A percentile compares a stretch with the other conserved stretches of the same genome.
These are phyloP conservation scores for Gnomoniopsis smithogilvyi DNA, from an alignment of 2,329 filamentous ascomycete genomes.

Conservation along the genomic window DNA sequence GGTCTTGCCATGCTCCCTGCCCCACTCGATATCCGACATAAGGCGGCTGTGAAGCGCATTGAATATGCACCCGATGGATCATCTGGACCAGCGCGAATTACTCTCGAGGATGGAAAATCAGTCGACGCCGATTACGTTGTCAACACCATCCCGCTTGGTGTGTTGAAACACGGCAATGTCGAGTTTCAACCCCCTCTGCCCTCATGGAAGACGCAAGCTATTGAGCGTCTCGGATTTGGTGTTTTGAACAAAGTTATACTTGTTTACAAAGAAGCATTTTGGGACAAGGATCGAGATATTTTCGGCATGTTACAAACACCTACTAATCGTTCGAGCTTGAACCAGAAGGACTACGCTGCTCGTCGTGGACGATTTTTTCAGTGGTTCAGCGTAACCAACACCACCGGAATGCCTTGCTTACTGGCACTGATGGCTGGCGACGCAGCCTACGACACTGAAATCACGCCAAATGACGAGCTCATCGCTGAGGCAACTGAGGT, in stretches of 20 bases:
- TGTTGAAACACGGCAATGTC: slow-evolving; percentile 79
- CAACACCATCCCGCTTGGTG: slow-evolving; percentile 84
- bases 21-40: slow-evolving; percentile 73
- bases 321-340: slow-evolving; percentile 63
- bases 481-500: slow-evolving; percentile 77
- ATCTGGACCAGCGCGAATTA: slow-evolving; percentile 54
- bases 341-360: slow-evolving; percentile 74
- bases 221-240: slow-evolving; percentile 84
- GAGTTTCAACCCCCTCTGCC: slow-evolving; percentile 91
- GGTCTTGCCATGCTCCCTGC: slow-evolving; percentile 76
- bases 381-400: slow-evolving; percentile 94
- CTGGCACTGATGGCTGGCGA: slow-evolving; percentile 95
- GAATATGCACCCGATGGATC: slow-evolving; percentile 52
- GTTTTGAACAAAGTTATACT: slow-evolving; percentile 93
- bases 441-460: slow-evolving; percentile 84
- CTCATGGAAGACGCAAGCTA: slow-evolving; percentile 76
- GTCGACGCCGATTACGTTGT: slow-evolving; percentile 90
- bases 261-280: slow-evolving; percentile 86
- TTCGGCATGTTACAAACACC: slow-evolving; percentile 86
- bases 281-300: slow-evolving; percentile 86
- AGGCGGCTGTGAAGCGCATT: slow-evolving; percentile 70
- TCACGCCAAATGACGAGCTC: slow-evolving; percentile 69
- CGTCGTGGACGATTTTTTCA: slow-evolving; percentile 92
- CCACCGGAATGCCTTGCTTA: slow-evolving; percentile 80
- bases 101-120: slow-evolving; percentile 72